These are phyloP conservation scores for Candida stauntonica DNA, from an alignment of 805 yeast genomes.

Conservation along the genomic window DNA sequence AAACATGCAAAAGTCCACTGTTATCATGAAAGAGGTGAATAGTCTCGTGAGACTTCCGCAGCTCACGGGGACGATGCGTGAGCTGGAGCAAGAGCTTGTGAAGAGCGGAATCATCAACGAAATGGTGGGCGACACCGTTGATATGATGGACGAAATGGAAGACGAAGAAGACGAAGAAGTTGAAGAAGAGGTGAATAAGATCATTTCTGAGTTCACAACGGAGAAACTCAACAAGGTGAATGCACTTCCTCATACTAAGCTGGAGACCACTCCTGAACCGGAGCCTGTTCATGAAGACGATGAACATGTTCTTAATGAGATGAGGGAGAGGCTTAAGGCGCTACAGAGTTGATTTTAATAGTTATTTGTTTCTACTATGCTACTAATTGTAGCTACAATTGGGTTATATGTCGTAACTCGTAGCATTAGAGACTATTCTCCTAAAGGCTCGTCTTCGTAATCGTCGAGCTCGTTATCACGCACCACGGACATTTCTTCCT, in stretches of 20 bases:
- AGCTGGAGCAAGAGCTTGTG: conserved; percentile 79
- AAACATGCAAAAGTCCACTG: conserved; percentile 72
- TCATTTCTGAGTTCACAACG: conserved; percentile 43
- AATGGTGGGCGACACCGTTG: conserved; percentile 91
- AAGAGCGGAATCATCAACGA: conserved; percentile 86
- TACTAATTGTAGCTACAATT: too few relatives aligned
- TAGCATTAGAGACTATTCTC: background rate
- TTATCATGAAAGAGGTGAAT: conserved; percentile 86
- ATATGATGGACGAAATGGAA: conserved; percentile 58
- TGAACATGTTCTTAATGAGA: conserved; percentile 69
- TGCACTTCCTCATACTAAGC: conserved; percentile 29
- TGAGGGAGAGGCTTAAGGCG: conserved; percentile 87
- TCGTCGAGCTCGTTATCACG: background rate
- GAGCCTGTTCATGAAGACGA: conserved; percentile 60
- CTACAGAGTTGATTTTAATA: conserved; percentile 41
- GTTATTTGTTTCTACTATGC: too few relatives aligned
- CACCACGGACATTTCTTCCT: conserved; percentile 1
- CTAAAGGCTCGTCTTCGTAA: background rate
- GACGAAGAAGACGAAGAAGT: conserved; percentile 66
- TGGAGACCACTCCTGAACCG: conserved; percentile 23
- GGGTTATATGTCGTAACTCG: too few relatives aligned
- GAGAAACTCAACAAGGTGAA: conserved; percentile 39
- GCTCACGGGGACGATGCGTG: conserved; percentile 76
- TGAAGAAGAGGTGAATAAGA: conserved; percentile 58
- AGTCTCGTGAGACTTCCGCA: conserved; percentile 74